A percentile compares a stretch with the other conserved stretches of the same genome.
phyloP scores from a whole-genome alignment of 257 asterid species.

The Solanum chmielewskii region DNA sequence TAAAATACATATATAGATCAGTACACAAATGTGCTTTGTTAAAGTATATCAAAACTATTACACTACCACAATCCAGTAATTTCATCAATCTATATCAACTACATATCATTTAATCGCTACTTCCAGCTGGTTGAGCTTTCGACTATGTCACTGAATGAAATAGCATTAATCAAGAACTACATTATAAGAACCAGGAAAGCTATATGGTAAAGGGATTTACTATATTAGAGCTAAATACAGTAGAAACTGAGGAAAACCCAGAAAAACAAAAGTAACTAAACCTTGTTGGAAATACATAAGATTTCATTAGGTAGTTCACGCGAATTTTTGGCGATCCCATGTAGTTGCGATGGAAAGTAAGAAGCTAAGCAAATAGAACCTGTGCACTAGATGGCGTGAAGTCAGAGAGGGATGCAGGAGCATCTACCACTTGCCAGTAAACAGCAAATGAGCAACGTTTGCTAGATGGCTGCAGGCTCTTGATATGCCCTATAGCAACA shows the following conservation, averaged over 20 bases:
- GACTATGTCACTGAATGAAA: too few species aligned
- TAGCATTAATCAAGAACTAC: background rate
- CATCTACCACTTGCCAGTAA: slow-evolving; percentile 62
- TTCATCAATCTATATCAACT: background rate
- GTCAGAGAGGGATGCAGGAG: slow-evolving; percentile 58
- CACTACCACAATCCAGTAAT: background rate
- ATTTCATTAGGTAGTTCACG: background rate
- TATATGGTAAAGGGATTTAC: background rate
- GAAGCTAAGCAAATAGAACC: slow-evolving; percentile 71
- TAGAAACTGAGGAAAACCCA: background rate
- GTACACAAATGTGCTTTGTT: background rate
- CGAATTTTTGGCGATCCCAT: background rate
- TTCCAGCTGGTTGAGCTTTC: background rate
- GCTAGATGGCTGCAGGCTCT: slow-evolving; percentile 6
- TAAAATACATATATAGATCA: background rate
- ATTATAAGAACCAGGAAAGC: background rate
- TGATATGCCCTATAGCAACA: slow-evolving; percentile 73
- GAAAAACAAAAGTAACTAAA: background rate
- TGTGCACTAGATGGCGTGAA: slow-evolving; percentile 80
- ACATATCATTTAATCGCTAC: background rate
- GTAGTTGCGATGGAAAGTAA: background rate
- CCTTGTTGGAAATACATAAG: background rate
- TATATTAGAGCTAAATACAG: background rate
- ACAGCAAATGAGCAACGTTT: slow-evolving; percentile 39
- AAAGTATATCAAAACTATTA: background rate